Evolutionary conservation across 768 basidiomycete genomes (phyloP), one percentile per base, ranked within the genome.

Genomic region (Chalciporus sphaerocephalus): DNA sequence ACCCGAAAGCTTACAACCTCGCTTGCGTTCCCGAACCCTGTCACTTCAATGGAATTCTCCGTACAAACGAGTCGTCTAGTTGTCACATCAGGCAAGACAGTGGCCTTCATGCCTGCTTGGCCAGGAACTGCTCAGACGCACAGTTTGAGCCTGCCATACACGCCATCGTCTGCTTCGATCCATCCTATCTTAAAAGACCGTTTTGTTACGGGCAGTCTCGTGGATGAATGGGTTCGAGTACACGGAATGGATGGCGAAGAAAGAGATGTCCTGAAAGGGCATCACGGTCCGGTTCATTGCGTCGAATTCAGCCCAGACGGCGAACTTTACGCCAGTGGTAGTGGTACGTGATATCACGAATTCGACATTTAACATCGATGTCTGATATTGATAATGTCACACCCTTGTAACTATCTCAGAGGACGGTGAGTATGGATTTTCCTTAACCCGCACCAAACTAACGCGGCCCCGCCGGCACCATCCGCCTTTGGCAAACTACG

Each of bases 401-500:
- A 50, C 13, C 8, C 36, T 23, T 30, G 23, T 43, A 6, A 40
- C 33, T 34, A 54, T 46, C 36, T 46, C 41, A 88, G 85, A 90
- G 84, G 87, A 88, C 62, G 85, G 87, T 84, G 50, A 65, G 80
- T 54, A 3, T 40, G 24, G 44, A 28, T 39, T 8, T 38, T 16
- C 37, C 48, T 12, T 11, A 24, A 42, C n/a, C 24, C 24, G 12
- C 39, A 32, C 21, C 20, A 23, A 35, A 23, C 39, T 58, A 30
- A 57, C 50, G 40, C 35, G 8, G 22, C 35, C 42, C 35, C 20
- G 17, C 59, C 89, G 90, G 92, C 35, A 97, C 95, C 5, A 95
- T 98, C 59, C 83, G 95, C 36, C 71, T 98, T 44, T 97, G 94
- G 94, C 95, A 96, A 69, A 95, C 90, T n/a, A 91, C 82, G 8